Conservation (phyloP, 768 basidiomycete species). For the Tulasnella sp. region DNA sequence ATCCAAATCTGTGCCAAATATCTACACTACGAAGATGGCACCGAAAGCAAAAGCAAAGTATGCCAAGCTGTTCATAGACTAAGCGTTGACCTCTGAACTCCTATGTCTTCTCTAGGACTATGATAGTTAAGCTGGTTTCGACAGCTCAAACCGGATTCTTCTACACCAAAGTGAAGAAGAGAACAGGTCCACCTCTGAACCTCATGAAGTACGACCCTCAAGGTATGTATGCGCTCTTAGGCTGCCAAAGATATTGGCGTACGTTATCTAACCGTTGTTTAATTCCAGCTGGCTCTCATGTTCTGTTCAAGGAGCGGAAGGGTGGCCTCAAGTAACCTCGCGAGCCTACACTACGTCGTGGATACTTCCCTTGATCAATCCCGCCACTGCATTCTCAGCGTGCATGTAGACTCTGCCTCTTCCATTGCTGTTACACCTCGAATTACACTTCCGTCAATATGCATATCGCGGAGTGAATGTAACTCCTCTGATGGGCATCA, state of each 20-base stretch:
- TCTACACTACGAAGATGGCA: not conserved
- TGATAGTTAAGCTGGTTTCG: constrained; percentile 12
- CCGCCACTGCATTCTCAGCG: no score
- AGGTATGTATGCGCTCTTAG: not conserved
- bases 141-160: constrained; percentile 14
- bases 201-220: constrained; percentile 15
- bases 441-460: no score
- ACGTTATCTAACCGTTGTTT: not conserved
- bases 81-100: no score
- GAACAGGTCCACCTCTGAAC: constrained; percentile 7
- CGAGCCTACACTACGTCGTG: no score
- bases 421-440: no score
- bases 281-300: constrained; percentile 4
- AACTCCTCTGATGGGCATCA: no score
- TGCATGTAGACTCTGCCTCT: no score
- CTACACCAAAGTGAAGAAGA: constrained; percentile 9
- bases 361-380: no score
- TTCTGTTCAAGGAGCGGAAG: constrained; percentile 15
- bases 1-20: not conserved
- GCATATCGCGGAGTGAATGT: no score
- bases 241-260: not conserved
- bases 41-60: constrained; percentile 7
- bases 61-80: not conserved
- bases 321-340: not conserved
- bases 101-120: constrained; percentile 1